phyloP scores from a whole-genome alignment of 768 basidiomycete species.

The Lepiota venenata region DNA sequence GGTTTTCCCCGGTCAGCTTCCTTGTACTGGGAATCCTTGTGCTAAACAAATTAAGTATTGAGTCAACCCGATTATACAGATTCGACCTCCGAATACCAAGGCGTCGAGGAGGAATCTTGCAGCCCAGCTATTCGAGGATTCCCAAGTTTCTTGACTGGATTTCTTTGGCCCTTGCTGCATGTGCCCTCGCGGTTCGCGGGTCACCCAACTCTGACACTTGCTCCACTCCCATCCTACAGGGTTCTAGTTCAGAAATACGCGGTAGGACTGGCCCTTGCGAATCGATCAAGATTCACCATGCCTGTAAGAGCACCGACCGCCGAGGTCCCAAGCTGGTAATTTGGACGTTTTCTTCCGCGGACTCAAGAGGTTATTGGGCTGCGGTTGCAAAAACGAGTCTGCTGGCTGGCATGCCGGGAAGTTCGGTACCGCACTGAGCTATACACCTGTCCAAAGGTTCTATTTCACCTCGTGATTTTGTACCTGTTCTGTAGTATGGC shows the following conservation, averaged over 20 bases:
- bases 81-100: background rate
- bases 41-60: too few species aligned
- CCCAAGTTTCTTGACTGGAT: background rate
- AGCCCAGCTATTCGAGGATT: background rate
- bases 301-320: background rate
- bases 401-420: background rate
- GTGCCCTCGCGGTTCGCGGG: conserved; percentile 7
- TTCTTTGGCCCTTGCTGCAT: background rate
- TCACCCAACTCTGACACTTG: background rate
- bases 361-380: conserved; percentile 1
- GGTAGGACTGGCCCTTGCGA: background rate
- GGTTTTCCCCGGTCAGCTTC: background rate
- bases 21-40: background rate
- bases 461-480: background rate
- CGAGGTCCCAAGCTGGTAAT: background rate
- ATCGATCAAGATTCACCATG: conserved; percentile 8
- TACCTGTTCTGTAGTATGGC: background rate
- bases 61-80: too few species aligned
- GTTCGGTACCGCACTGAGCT: background rate
- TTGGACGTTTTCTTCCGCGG: conserved; percentile 7
- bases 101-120: background rate
- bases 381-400: background rate
- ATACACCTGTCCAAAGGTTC: background rate
- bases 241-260: conserved; percentile 4
- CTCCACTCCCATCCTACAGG: background rate